A percentile compares a stretch with the other conserved stretches of the same genome.
These are phyloP conservation scores for Komagataella ulmi DNA, from an alignment of 805 yeast genomes.

Conservation along the genomic window DNA sequence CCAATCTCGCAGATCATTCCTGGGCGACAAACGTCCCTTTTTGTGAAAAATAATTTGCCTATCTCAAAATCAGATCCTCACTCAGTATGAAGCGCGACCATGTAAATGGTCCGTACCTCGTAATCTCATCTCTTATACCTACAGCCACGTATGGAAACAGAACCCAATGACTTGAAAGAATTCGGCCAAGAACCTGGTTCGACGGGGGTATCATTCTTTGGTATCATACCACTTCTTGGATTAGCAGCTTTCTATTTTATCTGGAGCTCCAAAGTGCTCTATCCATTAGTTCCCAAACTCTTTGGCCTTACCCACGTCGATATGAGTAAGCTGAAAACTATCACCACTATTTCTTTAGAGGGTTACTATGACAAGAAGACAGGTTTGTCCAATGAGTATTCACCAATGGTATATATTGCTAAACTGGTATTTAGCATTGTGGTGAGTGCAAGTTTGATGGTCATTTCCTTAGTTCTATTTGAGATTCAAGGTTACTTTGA, in stretches of 20 bases:
- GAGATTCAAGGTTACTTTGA: conserved; percentile 14
- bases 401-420: not conserved
- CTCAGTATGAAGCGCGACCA: not conserved
- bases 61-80: too few relatives aligned
- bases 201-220: conserved; percentile 2
- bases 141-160: not conserved
- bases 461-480: conserved; percentile 9
- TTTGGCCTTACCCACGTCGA: conserved; percentile 3
- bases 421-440: not conserved
- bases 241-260: conserved; percentile 2
- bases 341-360: not conserved
- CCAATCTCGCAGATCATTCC: not conserved
- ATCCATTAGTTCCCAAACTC: conserved; percentile 5
- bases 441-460: conserved; percentile 14
- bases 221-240: conserved; percentile 5
- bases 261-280: conserved; percentile 3
- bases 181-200: not conserved
- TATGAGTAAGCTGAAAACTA: not conserved
- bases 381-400: not conserved
- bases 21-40: not conserved
- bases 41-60: not conserved
- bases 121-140: not conserved
- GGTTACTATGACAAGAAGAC: not conserved
- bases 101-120: not conserved
- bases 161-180: not conserved